phyloP scores from a whole-genome alignment of 805 yeast genomes.

The Scheffersomyces amazonensis region DNA sequence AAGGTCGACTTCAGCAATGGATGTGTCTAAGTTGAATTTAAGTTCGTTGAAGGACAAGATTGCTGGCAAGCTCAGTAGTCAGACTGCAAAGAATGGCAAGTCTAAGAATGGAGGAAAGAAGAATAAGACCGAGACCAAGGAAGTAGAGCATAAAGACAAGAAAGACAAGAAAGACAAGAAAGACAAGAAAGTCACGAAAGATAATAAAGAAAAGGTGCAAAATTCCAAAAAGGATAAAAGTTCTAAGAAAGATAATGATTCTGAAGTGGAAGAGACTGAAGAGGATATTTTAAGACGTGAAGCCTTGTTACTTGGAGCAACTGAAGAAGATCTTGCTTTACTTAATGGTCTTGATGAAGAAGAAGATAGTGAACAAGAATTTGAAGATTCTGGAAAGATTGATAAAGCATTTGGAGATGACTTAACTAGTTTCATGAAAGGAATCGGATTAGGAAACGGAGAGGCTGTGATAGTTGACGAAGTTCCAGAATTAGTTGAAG shows the following conservation, averaged over 20 bases:
- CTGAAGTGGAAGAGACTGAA: slow-evolving; percentile 7
- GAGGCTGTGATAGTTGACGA: slow-evolving; percentile 31
- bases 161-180: slow-evolving; percentile 6
- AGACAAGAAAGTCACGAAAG: slow-evolving; percentile 7
- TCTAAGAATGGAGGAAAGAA: slow-evolving; percentile 14
- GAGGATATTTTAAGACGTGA: slow-evolving; percentile 58
- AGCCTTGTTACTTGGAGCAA: slow-evolving; percentile 81
- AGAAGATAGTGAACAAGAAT: slow-evolving; percentile 51
- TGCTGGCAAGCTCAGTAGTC: slow-evolving; percentile 44
- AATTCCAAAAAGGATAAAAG: slow-evolving; percentile 2
- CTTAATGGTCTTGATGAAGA: slow-evolving; percentile 54
- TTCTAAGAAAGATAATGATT: background rate
- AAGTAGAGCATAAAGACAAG: slow-evolving; percentile 2
- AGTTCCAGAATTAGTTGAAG: slow-evolving; percentile 21
- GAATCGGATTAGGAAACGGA: slow-evolving; percentile 56
- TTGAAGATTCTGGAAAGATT: slow-evolving; percentile 39
- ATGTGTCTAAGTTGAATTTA: slow-evolving; percentile 42
- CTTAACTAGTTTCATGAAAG: slow-evolving; percentile 58
- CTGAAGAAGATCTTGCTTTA: slow-evolving; percentile 74
- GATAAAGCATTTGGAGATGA: slow-evolving; percentile 50
- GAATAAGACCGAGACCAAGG: slow-evolving; percentile 11
- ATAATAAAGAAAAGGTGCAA: slow-evolving; percentile 7
- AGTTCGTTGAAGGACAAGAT: slow-evolving; percentile 66
- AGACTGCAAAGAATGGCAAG: slow-evolving; percentile 3
- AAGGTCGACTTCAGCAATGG: slow-evolving; percentile 29